Conservation (phyloP, 169 alveolate genomes). For the Eimeria falciformis region DNA sequence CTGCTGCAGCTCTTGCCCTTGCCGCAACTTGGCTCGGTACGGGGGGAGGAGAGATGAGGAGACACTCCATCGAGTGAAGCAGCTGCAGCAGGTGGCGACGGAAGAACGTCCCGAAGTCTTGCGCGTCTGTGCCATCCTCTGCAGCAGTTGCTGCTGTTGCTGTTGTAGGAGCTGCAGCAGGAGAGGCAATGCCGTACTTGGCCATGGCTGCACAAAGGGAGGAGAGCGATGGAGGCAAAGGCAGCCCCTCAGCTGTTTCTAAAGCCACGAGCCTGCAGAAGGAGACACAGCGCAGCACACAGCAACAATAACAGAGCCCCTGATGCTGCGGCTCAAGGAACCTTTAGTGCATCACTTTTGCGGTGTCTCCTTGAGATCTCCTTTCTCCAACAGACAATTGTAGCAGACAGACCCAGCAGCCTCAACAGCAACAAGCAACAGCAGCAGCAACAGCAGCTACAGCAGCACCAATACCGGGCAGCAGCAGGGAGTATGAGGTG, state of each 20-base stretch:
- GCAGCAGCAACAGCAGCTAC: not conserved
- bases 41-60: not conserved
- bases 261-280: slow-evolving; percentile 18
- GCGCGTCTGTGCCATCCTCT: not conserved
- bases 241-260: slow-evolving; percentile 31
- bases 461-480: slow-evolving; percentile 35
- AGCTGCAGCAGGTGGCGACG: slow-evolving; percentile 30
- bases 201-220: slow-evolving; percentile 3
- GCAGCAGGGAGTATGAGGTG: slow-evolving; percentile 67
- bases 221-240: slow-evolving; percentile 1
- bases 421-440: not conserved
- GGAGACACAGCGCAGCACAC: not conserved
- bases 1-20: slow-evolving; percentile 10
- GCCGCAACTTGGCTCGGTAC: not conserved
- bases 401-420: not conserved
- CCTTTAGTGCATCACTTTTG: too few relatives aligned
- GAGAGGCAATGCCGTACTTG: not conserved
- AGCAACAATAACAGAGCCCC: not conserved
- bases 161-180: slow-evolving; percentile 25
- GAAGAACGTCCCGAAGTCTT: slow-evolving; percentile 17
- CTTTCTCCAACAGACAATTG: not conserved
- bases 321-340: not conserved
- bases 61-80: slow-evolving; percentile 48
- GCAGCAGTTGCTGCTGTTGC: not conserved
- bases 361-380: too few relatives aligned